Evolutionary conservation across 2,329 filamentous ascomycete species (phyloP).

Genomic region (Beauveria rudraprayagi): DNA sequence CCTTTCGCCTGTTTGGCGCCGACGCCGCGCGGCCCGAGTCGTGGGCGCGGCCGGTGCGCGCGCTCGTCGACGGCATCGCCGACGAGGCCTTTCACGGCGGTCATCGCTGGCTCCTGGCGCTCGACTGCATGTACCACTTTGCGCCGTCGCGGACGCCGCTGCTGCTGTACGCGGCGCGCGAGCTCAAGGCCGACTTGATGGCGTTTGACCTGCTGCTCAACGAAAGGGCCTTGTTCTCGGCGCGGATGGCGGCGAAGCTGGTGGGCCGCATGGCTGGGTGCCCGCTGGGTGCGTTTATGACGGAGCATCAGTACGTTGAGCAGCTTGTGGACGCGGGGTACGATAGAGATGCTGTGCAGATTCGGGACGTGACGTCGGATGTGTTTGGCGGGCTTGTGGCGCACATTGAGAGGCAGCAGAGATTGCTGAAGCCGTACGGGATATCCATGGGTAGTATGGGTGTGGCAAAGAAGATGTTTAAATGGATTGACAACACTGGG

Average conservation of each 20-base stretch:
- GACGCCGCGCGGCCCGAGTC: constrained; percentile 39
- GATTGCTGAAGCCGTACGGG: constrained; percentile 25
- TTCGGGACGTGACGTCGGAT: constrained; percentile 43
- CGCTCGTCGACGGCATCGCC: constrained; percentile 21
- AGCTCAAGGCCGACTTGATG: constrained; percentile 41
- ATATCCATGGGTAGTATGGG: constrained; percentile 29
- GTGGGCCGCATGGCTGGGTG: constrained; percentile 40
- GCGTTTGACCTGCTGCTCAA: constrained; percentile 45
- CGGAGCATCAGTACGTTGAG: constrained; percentile 34
- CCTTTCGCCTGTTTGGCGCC: constrained; percentile 35
- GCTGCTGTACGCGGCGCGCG: constrained; percentile 30
- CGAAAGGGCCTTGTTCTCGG: constrained; percentile 18
- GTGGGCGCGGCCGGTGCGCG: constrained; percentile 27
- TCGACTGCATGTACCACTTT: constrained; percentile 52
- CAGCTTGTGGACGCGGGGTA: constrained; percentile 43
- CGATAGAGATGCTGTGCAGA: constrained; percentile 27
- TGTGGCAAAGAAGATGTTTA: constrained; percentile 29
- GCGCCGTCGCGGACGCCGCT: constrained; percentile 40
- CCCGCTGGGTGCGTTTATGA: constrained; percentile 41
- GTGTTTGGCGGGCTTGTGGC: constrained; percentile 42
- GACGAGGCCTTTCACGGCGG: constrained; percentile 20
- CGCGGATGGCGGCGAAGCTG: constrained; percentile 29
- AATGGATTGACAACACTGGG: constrained; percentile 28
- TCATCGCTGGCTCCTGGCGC: constrained; percentile 41
- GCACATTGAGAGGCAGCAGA: constrained; percentile 32